Base-by-base conservation (phyloP, 495 filamentous ascomycete species). In the Xylaria cubensis region DNA sequence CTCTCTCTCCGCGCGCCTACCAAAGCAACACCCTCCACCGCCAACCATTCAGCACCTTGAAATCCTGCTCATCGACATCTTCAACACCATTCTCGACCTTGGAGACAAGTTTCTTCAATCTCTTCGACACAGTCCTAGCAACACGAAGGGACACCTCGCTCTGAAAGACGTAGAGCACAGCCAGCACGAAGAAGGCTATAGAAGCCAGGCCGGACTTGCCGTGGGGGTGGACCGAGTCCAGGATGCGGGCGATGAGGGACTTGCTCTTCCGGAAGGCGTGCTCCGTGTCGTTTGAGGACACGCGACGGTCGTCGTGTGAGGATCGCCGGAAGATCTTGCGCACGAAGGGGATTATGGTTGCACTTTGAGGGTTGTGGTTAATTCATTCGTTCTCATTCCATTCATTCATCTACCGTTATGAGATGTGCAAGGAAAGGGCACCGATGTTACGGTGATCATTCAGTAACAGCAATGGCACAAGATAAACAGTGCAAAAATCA, bases 121-220 rank as follows among this genome's bases (percentile, higher is more conserved):
- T 68, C 69, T 80, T 82, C 21, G 76, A 74, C 12, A 84, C 74
- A 4, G 82, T 83, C 70, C 77, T 74, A 15, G 80, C 82, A 5
- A 84, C 81, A 17, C 84, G 80, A 34, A 86, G 67, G 42, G 82
- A 77, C 1, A 86, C 84, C 71, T 86, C 84, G 72, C 81, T 83
- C 75, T 82, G 75, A 46, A 86, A 86, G 41, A 86, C 78, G 67
- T 85, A 86, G 46, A 86, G 67, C 12, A 83, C 79, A 39, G 84
- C 79, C 59, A 86, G 80, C 13, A 86, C 83, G 26, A 86, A 80
- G 70, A 83, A 83, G 29, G 83, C 80, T n/a, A 86, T 44, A 3
- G 82, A 83, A 3, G 82, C 82, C 9, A 86, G 48, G 7, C 82
- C 80, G 39, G 75, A 66, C 46, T 81, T 82, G 32, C 82, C 77